phyloP scores from a whole-genome alignment of 306 rosid species.

The Leucaena leucocephala region DNA sequence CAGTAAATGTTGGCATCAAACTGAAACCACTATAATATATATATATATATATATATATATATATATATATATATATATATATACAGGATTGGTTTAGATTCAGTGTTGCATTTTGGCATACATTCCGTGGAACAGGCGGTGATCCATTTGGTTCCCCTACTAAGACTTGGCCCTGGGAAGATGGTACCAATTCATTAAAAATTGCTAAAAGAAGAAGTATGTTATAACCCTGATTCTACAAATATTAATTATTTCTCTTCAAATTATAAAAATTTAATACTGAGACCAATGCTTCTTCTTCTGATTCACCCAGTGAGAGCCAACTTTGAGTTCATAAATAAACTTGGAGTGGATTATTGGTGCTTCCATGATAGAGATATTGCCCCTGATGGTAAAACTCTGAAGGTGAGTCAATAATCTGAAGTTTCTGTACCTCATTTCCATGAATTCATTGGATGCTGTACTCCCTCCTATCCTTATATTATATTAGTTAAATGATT shows the following conservation, averaged over 20 bases:
- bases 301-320: constrained; percentile 70
- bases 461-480: too few species aligned
- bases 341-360: constrained; percentile 89
- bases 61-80: not conserved
- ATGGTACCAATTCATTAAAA: constrained; percentile 84
- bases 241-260: not conserved
- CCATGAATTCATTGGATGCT: not conserved
- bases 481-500: too few species aligned
- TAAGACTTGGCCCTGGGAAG: constrained; percentile 97
- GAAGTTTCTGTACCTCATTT: not conserved
- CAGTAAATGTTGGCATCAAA: constrained; percentile 28
- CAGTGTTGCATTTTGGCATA: constrained; percentile 98
- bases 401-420: constrained; percentile 53
- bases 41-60: not conserved
- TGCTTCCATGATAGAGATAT: constrained; percentile 96
- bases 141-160: constrained; percentile 94
- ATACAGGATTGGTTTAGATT: constrained; percentile 92
- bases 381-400: constrained; percentile 78
- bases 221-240: constrained; percentile 16
- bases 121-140: constrained; percentile 91
- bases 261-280: too few species aligned
- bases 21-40: not conserved
- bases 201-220: constrained; percentile 97
- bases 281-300: constrained; percentile 5
- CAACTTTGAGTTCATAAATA: constrained; percentile 84